A percentile compares a stretch with the other conserved stretches of the same genome.
Evolutionary conservation across 2,329 filamentous ascomycete species (phyloP).

Genomic region (Chaetomiaceae sp.): DNA sequence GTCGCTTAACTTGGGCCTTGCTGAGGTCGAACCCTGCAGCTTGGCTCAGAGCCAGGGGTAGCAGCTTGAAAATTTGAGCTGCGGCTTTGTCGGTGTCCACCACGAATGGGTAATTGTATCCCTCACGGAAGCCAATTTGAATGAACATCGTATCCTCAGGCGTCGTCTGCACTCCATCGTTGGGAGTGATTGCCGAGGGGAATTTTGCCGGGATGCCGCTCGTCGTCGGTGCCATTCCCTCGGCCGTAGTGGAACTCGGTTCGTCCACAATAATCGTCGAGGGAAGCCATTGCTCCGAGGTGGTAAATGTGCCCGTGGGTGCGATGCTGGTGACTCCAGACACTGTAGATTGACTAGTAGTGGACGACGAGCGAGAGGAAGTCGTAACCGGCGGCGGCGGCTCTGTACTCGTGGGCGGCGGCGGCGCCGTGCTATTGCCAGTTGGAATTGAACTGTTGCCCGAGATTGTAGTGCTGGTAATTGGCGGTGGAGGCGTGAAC

Average conservation of each 20-base stretch:
- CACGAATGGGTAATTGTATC: slow-evolving; percentile 81
- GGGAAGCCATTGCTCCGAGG: slow-evolving; percentile 50
- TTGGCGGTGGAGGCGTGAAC: background rate
- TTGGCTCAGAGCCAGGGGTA: slow-evolving; percentile 67
- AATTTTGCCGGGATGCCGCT: slow-evolving; percentile 57
- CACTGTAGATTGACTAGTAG: background rate
- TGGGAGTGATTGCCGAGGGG: slow-evolving; percentile 72
- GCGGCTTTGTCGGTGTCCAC: slow-evolving; percentile 66
- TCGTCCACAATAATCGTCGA: slow-evolving; percentile 60
- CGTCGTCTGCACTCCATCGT: slow-evolving; percentile 46
- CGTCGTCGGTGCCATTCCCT: slow-evolving; percentile 27
- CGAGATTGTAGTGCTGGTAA: background rate
- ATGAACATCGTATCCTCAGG: slow-evolving; percentile 67
- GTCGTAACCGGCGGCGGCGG: background rate
- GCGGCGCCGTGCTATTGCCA: slow-evolving; percentile 5
- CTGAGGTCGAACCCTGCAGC: slow-evolving; percentile 52
- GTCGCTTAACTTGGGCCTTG: slow-evolving; percentile 62
- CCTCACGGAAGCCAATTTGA: slow-evolving; percentile 78
- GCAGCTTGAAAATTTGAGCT: slow-evolving; percentile 75
- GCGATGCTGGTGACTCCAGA: slow-evolving; percentile 22
- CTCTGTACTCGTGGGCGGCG: too few species aligned
- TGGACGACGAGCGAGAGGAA: background rate
- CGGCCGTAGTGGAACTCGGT: slow-evolving; percentile 39
- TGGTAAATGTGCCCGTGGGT: slow-evolving; percentile 25
- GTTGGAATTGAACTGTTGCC: slow-evolving; percentile 5